phyloP scores from a whole-genome alignment of 2,329 filamentous ascomycete species.

The Aurifilum marmelostoma region DNA sequence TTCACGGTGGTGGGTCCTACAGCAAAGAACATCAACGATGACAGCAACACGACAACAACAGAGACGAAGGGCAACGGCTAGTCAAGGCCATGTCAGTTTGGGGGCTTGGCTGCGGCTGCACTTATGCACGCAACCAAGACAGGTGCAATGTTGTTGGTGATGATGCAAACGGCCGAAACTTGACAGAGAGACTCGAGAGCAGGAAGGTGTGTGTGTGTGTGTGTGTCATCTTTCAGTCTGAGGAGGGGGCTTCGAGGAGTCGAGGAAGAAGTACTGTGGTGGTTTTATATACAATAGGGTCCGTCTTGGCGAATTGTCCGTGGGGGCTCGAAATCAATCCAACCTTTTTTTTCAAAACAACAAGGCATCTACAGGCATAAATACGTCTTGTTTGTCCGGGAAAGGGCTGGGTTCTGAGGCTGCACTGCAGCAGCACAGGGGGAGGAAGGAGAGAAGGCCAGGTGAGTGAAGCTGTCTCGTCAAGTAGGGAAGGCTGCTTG shows the following conservation, averaged over 20 bases:
- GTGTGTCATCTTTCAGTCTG: neutral
- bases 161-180: neutral
- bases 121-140: neutral
- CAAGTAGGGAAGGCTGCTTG: too few species aligned
- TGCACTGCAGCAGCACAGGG: neutral
- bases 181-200: neutral
- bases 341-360: neutral
- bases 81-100: too few species aligned
- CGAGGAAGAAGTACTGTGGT: neutral
- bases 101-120: too few species aligned
- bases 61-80: neutral
- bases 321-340: neutral
- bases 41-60: neutral
- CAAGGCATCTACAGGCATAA: too few species aligned
- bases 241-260: neutral
- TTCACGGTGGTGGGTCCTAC: neutral
- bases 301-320: neutral
- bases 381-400: too few species aligned
- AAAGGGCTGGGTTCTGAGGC: neutral
- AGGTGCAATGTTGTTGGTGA: neutral
- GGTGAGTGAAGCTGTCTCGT: too few species aligned
- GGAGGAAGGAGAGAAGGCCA: neutral
- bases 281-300: neutral
- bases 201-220: too few species aligned
- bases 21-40: too few species aligned